Conservation (phyloP, 495 filamentous ascomycete genomes). For the Trichocladium uniseriatum region DNA sequence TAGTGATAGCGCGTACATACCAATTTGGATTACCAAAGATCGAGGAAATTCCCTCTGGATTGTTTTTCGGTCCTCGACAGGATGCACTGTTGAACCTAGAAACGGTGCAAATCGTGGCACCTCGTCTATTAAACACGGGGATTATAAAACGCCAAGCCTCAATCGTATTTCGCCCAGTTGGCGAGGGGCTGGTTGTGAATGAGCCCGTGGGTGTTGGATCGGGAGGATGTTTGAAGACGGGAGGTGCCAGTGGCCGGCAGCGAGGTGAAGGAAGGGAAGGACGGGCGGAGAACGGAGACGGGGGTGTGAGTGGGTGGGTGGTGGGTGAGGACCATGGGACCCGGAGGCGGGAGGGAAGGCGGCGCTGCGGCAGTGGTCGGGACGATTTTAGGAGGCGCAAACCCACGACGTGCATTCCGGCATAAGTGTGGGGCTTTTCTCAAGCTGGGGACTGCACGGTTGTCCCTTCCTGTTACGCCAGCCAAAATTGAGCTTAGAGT, state of each 20-base stretch:
- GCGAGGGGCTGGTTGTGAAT: constrained; percentile 2
- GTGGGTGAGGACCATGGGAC: constrained; percentile 20
- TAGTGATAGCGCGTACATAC: not conserved
- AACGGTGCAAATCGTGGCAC: not conserved
- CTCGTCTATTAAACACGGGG: not conserved
- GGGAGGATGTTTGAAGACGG: not conserved
- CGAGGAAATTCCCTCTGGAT: not conserved
- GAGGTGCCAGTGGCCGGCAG: not conserved
- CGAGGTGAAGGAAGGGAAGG: constrained; percentile 15
- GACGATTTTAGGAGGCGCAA: constrained; percentile 23
- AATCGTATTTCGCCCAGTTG: not conserved
- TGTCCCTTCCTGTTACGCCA: not conserved
- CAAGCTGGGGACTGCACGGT: not conserved
- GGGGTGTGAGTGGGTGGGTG: constrained; percentile 17
- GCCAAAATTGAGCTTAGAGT: not conserved
- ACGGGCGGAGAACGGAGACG: constrained; percentile 18
- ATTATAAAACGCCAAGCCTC: not conserved
- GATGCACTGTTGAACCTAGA: not conserved
- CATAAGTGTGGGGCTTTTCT: constrained; percentile 9
- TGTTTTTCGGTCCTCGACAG: not conserved
- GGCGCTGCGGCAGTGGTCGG: constrained; percentile 23
- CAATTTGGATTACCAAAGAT: not conserved
- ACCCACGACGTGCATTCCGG: constrained; percentile 13
- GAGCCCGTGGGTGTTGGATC: not conserved
- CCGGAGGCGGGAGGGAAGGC: constrained; percentile 22